These are phyloP conservation scores for Boletus subparvulus DNA, from an alignment of 768 basidiomycete species.

Conservation along the genomic window DNA sequence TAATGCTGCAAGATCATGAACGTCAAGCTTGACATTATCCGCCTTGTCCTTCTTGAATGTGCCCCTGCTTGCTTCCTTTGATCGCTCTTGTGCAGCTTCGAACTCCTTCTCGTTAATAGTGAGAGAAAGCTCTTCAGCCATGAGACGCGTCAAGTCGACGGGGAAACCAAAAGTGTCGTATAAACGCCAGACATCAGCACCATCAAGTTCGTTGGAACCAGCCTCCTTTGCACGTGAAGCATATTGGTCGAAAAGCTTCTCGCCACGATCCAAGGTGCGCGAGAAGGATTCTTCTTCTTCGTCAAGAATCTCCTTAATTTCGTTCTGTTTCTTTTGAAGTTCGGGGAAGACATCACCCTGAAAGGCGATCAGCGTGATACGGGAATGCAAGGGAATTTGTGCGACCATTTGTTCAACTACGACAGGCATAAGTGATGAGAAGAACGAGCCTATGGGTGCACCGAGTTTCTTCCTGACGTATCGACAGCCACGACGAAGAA, in stretches of 20 bases:
- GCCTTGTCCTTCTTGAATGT: constrained; percentile 65
- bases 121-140: constrained; percentile 93
- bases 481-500: constrained; percentile 90
- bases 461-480: constrained; percentile 95
- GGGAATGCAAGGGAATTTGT: background rate
- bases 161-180: constrained; percentile 99
- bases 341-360: constrained; percentile 92
- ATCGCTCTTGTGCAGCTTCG: constrained; percentile 81
- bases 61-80: constrained; percentile 90
- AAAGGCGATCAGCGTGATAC: constrained; percentile 5
- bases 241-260: constrained; percentile 92
- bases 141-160: constrained; percentile 90
- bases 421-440: constrained; percentile 87
- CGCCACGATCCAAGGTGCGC: constrained; percentile 94
- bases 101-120: constrained; percentile 86
- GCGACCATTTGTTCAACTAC: constrained; percentile 86
- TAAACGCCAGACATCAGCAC: constrained; percentile 94
- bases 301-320: constrained; percentile 92
- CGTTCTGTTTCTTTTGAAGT: constrained; percentile 74
- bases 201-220: constrained; percentile 66
- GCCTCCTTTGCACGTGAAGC: constrained; percentile 63
- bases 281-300: constrained; percentile 99
- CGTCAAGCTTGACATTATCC: constrained; percentile 86
- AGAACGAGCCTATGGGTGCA: constrained; percentile 91
- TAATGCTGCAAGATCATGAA: constrained; percentile 87